A percentile compares a stretch with the other conserved stretches of the same genome.
These are phyloP conservation scores for Penicillium steckii DNA, from an alignment of 495 filamentous ascomycete species.

Conservation along the genomic window DNA sequence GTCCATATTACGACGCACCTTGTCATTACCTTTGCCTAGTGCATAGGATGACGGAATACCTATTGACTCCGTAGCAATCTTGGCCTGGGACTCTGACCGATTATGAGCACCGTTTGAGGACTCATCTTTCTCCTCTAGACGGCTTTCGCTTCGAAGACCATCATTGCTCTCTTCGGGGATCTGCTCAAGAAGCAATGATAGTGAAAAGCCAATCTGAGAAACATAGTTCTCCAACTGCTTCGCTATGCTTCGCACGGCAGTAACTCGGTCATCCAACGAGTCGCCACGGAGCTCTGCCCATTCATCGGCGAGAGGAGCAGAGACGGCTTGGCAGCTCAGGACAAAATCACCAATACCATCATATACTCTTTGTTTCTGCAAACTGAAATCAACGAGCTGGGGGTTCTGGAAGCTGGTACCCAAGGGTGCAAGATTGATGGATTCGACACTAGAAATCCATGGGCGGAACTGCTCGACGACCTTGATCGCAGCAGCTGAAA, in stretches of 20 bases:
- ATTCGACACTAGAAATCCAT: slow-evolving; percentile 84
- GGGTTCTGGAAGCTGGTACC: slow-evolving; percentile 77
- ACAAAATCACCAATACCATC: slow-evolving; percentile 90
- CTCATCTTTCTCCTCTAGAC: slow-evolving; percentile 34
- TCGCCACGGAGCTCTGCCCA: slow-evolving; percentile 91
- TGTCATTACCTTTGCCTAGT: slow-evolving; percentile 54
- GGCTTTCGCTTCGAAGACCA: slow-evolving; percentile 34
- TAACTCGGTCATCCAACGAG: slow-evolving; percentile 84
- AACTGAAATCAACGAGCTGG: slow-evolving; percentile 81
- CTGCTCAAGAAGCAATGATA: slow-evolving; percentile 82
- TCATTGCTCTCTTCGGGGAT: slow-evolving; percentile 48
- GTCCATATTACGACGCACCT: slow-evolving; percentile 67
- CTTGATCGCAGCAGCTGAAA: slow-evolving; percentile 71
- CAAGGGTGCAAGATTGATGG: slow-evolving; percentile 75
- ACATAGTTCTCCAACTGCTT: slow-evolving; percentile 82
- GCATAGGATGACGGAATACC: slow-evolving; percentile 67
- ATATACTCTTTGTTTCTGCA: slow-evolving; percentile 88
- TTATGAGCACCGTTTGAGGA: slow-evolving; percentile 24
- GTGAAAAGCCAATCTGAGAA: slow-evolving; percentile 81
- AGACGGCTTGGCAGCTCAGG: slow-evolving; percentile 79
- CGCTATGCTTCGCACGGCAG: slow-evolving; percentile 69
- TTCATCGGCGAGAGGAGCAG: slow-evolving; percentile 88
- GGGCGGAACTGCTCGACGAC: slow-evolving; percentile 84
- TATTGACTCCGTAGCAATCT: slow-evolving; percentile 40
- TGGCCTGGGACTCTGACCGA: slow-evolving; percentile 36